phyloP scores from a whole-genome alignment of 129 eudicot genomes.

The Flaveria linearis region DNA sequence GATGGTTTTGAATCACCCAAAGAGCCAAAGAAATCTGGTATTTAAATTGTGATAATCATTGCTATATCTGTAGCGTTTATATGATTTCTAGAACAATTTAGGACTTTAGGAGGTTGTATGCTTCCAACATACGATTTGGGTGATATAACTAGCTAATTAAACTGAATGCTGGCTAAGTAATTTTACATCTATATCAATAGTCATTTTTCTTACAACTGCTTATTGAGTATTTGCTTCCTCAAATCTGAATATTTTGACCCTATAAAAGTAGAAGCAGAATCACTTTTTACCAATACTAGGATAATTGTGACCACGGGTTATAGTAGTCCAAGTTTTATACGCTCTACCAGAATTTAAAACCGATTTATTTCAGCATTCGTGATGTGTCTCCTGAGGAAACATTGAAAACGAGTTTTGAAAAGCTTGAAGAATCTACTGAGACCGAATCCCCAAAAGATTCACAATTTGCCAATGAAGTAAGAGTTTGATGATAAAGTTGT shows the following conservation, averaged over 20 bases:
- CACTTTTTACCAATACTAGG: background rate
- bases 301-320: background rate
- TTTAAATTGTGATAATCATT: background rate
- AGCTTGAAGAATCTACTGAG: constrained; percentile 49
- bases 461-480: constrained; percentile 49
- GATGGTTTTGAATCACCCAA: constrained; percentile 41
- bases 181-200: background rate
- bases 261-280: background rate
- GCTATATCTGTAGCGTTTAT: background rate
- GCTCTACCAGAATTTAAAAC: background rate
- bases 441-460: constrained; percentile 47
- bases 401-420: constrained; percentile 55
- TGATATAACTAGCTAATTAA: background rate
- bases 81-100: background rate
- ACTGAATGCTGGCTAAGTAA: background rate
- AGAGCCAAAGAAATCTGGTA: constrained; percentile 76
- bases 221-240: background rate
- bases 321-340: background rate
- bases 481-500: constrained; percentile 22
- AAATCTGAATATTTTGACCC: background rate
- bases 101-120: background rate
- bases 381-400: constrained; percentile 95
- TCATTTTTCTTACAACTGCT: background rate
- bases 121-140: background rate
- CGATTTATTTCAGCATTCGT: constrained; percentile 58